Percentiles rank a stretch among this genome's conserved stretches.
Conservation (phyloP, 1,139 yeast genomes). For the Petasospora rhodanensis region DNA sequence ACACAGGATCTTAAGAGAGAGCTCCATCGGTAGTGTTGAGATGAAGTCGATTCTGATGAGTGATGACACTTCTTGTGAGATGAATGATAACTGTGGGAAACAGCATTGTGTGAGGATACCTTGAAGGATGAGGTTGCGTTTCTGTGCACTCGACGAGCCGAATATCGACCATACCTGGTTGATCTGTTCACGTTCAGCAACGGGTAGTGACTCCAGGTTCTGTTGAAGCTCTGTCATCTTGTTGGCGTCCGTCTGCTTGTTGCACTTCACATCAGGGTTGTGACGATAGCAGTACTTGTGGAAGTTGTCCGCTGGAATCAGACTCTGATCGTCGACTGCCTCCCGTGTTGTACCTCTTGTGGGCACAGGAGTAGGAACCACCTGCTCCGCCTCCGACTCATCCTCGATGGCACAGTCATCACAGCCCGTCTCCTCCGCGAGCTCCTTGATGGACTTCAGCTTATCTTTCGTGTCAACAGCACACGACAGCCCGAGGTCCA, state of each 20-base stretch:
- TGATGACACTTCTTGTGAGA: conserved; percentile 72
- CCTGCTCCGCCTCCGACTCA: conserved; percentile 1
- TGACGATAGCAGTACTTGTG: conserved; percentile 84
- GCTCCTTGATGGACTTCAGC: conserved; percentile 3
- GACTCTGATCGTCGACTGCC: conserved; percentile 9
- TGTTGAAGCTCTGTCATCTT: conserved; percentile 58
- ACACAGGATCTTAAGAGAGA: conserved; percentile 78
- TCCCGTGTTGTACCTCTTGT: too few relatives aligned
- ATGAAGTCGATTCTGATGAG: conserved; percentile 87
- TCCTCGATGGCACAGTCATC: conserved; percentile 9
- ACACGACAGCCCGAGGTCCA: conserved; percentile 13
- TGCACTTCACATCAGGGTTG: conserved; percentile 77
- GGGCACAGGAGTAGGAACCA: too few relatives aligned
- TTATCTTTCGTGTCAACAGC: conserved; percentile 7
- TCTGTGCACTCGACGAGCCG: conserved; percentile 64
- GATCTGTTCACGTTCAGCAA: conserved; percentile 65
- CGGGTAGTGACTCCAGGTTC: conserved; percentile 52
- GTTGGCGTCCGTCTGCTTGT: conserved; percentile 62
- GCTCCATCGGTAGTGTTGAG: conserved; percentile 77
- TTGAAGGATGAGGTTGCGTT: conserved; percentile 69
- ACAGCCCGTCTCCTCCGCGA: not conserved
- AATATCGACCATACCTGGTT: conserved; percentile 77
- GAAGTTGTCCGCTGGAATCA: conserved; percentile 38
- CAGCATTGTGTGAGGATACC: conserved; percentile 90
- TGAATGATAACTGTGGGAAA: conserved; percentile 84